phyloP scores from a whole-genome alignment of 2,329 filamentous ascomycete genomes.

The Colletotrichum spinosum region DNA sequence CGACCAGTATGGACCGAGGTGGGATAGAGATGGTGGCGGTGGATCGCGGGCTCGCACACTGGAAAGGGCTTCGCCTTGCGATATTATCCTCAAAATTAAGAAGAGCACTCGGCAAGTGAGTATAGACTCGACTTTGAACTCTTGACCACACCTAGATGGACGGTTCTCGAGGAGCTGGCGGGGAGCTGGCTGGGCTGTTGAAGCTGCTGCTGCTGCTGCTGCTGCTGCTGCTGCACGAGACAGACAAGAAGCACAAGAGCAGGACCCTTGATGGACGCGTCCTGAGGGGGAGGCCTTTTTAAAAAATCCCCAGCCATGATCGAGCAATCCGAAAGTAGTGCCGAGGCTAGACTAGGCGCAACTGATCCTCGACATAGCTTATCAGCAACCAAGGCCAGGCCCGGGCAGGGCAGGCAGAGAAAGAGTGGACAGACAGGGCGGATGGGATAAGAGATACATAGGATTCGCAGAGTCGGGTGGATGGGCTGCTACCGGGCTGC shows the following conservation, averaged over 20 bases:
- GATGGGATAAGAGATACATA: neutral
- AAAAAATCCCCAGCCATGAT: slow-evolving; percentile 33
- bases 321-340: slow-evolving; percentile 37
- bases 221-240: slow-evolving; percentile 24
- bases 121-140: neutral
- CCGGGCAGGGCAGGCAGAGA: slow-evolving; percentile 4
- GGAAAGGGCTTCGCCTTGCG: slow-evolving; percentile 17
- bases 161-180: neutral
- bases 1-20: neutral
- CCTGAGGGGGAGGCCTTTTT: slow-evolving; percentile 34
- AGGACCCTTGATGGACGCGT: slow-evolving; percentile 1
- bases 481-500: no score
- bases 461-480: neutral
- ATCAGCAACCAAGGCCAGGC: slow-evolving; percentile 31
- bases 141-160: neutral
- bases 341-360: slow-evolving; percentile 32
- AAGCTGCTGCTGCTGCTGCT: no score
- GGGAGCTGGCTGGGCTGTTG: no score
- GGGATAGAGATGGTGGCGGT: slow-evolving; percentile 9
- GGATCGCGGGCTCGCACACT: slow-evolving; percentile 19
- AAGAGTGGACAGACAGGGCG: neutral
- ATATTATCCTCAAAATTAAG: neutral
- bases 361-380: slow-evolving; percentile 35
- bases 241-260: slow-evolving; percentile 23
- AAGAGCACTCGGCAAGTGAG: no score